Conservation (phyloP, 805 yeast genomes). For the Barnettozyma californica region DNA sequence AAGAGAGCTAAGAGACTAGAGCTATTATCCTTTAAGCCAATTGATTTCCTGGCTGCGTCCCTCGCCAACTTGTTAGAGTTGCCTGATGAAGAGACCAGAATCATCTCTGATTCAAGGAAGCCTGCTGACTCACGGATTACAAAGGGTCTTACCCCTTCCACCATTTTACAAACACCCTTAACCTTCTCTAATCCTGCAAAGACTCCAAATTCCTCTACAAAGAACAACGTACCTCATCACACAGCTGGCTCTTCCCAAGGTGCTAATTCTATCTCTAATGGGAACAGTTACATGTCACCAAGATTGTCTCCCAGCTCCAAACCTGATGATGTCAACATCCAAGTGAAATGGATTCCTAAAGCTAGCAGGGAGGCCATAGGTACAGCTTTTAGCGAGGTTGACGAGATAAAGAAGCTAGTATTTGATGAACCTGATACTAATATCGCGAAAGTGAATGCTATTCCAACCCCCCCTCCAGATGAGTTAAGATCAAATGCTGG, state of each 20-base stretch:
- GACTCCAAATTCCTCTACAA: constrained; percentile 23
- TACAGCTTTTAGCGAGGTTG: constrained; percentile 15
- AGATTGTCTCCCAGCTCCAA: constrained; percentile 20
- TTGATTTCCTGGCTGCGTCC: constrained; percentile 23
- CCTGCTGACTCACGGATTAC: constrained; percentile 17
- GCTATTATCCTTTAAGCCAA: constrained; percentile 17
- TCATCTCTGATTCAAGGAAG: constrained; percentile 17
- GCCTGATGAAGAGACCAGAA: constrained; percentile 22
- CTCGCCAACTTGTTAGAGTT: constrained; percentile 24
- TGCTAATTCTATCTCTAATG: constrained; percentile 5
- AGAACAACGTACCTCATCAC: constrained; percentile 4
- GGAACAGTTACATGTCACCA: constrained; percentile 21
- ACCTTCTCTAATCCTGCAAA: constrained; percentile 22
- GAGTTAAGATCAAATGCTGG: not conserved
- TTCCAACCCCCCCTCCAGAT: constrained; percentile 22
- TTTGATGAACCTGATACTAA: constrained; percentile 8
- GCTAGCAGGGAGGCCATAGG: constrained; percentile 23
- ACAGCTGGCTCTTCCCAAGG: not conserved
- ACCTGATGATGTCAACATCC: not conserved
- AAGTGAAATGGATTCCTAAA: constrained; percentile 19
- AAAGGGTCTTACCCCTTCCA: constrained; percentile 25
- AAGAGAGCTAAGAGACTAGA: constrained; percentile 20
- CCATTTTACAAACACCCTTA: constrained; percentile 26
- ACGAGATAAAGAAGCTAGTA: constrained; percentile 18
- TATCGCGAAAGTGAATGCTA: not conserved